Base-by-base conservation (phyloP, 2,329 filamentous ascomycete species). In the Xylaria sp. region DNA sequence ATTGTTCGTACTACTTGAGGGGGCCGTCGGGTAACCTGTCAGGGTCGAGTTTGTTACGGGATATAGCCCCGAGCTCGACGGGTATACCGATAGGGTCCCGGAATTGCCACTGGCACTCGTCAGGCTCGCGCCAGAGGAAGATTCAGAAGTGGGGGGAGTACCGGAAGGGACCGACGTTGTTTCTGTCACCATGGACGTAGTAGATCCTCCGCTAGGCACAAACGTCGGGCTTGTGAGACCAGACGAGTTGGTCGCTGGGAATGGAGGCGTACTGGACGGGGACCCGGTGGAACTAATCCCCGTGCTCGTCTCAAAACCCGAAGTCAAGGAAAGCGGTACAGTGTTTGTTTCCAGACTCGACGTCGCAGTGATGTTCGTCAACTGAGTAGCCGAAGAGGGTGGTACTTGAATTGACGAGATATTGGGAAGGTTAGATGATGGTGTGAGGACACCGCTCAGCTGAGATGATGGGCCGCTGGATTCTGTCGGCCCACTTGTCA, bases 31-130 rank as follows among this genome's bases (percentile, higher is more conserved):
- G 19, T 41, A 52, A 8, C 9, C 46, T 2, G 33, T 41, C 29
- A 41, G n/a, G 11, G 62, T 69, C n/a, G 58, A 58, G 23, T 67
- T 67, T 3, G 51, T 52, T 38, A 63, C 31, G 4, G 65, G 60
- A 58, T 54, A 63, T 31, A 61, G 54, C n/a, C 49, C 40, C 41
- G 63, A 53, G 29, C 35, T 53, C n/a, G 48, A 47, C 35, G 63
- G 29, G 38, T 31, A 40, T 37, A 47, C 21, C 41, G 51, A 47
- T 59, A 55, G 10, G 38, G 59, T 17, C 47, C 63, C 47, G 49
- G 55, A 51, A 41, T 37, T 46, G 29, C 49, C 49, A 51, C 54
- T 56, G 49, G 40, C 55, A 48, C 57, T 64, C 38, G 61, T 56
- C 43, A 58, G 54, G 41, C 43, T 63, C 25, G 38, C 17, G 41